These are phyloP conservation scores for Sphaerulina vaccinii DNA, from an alignment of 2,329 filamentous ascomycete species.

Conservation along the genomic window DNA sequence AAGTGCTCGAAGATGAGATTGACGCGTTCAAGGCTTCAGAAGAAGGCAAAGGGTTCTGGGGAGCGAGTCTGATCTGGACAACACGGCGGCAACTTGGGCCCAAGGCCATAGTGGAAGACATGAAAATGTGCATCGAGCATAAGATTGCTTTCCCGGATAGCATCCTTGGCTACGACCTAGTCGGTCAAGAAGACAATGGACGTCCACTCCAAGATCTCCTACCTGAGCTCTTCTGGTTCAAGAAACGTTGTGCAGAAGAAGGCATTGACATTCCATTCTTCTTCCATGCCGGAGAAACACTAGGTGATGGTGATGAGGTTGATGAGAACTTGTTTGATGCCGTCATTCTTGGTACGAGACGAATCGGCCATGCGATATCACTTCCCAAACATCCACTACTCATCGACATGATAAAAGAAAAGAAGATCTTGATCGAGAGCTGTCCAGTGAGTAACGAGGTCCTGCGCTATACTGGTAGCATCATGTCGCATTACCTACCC, in stretches of 20 bases:
- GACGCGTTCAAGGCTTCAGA: conserved; percentile 69
- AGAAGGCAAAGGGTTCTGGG: conserved; percentile 77
- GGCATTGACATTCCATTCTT: conserved; percentile 86
- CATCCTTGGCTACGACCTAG: conserved; percentile 83
- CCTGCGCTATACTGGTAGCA: conserved; percentile 71
- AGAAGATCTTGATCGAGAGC: conserved; percentile 81
- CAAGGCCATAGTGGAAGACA: conserved; percentile 67
- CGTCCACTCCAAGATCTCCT: conserved; percentile 73
- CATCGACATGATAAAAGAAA: conserved; percentile 83
- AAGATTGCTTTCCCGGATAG: conserved; percentile 77
- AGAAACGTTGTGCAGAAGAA: conserved; percentile 75
- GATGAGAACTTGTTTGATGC: conserved; percentile 90
- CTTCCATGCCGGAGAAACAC: conserved; percentile 88
- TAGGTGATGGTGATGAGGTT: conserved; percentile 72
- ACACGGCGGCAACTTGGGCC: conserved; percentile 64
- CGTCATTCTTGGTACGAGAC: conserved; percentile 77
- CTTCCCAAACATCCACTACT: conserved; percentile 89
- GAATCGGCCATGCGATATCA: conserved; percentile 86
- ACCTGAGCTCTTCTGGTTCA: conserved; percentile 90
- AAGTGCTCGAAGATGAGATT: conserved; percentile 74
- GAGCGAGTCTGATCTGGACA: conserved; percentile 81
- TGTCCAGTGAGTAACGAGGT: conserved; percentile 92
- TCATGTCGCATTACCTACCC: conserved; percentile 77
- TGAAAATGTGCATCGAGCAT: conserved; percentile 82
- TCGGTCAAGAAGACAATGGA: conserved; percentile 81